Evolutionary conservation across 2,329 filamentous ascomycete species (phyloP).

Genomic region (Epichloe glyceriae): DNA sequence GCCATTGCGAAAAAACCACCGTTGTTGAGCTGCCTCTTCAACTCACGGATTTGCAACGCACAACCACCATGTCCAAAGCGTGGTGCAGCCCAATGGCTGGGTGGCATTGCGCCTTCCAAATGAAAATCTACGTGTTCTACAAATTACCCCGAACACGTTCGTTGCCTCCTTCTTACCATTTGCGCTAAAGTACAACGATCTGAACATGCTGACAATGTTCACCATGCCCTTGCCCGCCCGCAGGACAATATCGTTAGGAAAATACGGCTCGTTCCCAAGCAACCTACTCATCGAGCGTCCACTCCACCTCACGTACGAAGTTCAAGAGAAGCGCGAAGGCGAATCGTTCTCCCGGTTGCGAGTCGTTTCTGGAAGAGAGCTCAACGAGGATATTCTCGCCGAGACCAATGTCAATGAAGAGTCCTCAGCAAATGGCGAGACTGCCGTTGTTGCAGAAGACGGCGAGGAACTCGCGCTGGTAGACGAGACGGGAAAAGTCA

Average conservation of each 20-base stretch:
- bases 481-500: constrained; percentile 29
- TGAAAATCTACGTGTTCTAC: constrained; percentile 42
- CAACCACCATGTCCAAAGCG: constrained; percentile 17
- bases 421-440: constrained; percentile 29
- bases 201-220: constrained; percentile 12
- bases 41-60: background rate
- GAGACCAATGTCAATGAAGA: constrained; percentile 23
- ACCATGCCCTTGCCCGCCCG: constrained; percentile 4
- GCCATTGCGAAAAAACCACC: background rate
- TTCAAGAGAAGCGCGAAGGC: constrained; percentile 56
- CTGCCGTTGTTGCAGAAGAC: constrained; percentile 23
- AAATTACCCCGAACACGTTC: constrained; percentile 49
- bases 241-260: constrained; percentile 78
- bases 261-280: constrained; percentile 81
- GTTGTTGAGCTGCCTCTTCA: background rate
- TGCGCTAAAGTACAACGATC: background rate
- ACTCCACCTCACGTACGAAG: constrained; percentile 82
- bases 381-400: constrained; percentile 67
- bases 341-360: constrained; percentile 58
- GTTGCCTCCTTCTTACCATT: constrained; percentile 6
- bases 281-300: constrained; percentile 87
- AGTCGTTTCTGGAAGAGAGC: constrained; percentile 65
- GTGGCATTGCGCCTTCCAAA: constrained; percentile 46
- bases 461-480: constrained; percentile 30
- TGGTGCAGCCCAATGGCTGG: constrained; percentile 44